Base-by-base conservation (phyloP, 2,329 filamentous ascomycete species). In the Venturia pyrina region DNA sequence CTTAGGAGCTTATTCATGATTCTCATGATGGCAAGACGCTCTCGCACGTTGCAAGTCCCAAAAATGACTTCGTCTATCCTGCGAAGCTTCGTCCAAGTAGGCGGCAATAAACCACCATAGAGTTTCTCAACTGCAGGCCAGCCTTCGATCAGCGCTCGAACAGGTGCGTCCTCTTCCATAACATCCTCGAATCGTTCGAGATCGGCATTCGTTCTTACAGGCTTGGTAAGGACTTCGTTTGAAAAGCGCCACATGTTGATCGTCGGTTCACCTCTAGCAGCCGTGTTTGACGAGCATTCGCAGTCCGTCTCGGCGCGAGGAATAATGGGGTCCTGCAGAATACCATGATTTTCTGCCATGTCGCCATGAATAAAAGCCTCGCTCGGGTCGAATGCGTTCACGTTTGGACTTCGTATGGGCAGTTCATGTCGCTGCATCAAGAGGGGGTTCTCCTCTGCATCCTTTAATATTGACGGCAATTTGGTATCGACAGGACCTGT, bases 161-260 rank as follows among this genome's bases (percentile, higher is more conserved):
- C 65, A n/a, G 65, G 65, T 32, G 37, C 48, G 37, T 66, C 65
- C 8, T 63, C 43, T 19, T 61, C 65, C 21, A 63, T 34, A 3
- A 60, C 24, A n/a, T 66, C 65, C 44, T 66, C 65, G 21, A 66
- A 32, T 28, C 57, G 64, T 46, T 34, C 34, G 11, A 65, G n/a
- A 19, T 41, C 32, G 40, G 21, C n/a, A 15, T 57, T 57, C 13
- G 28, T 34, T 19, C 19, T 32, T 32, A n/a, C 50, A 61, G 53
- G 53, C 41, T 46, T 24, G 15, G 53, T 50, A 21, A 65, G 40
- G 15, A 50, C 56, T 48, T 65, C 37, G n/a, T 62, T 65, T 1
- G 64, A 56, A 50, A 44, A 62, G 11, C 64, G 37, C 64, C 64
- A 65, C 37, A 61, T 61, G 21, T 65, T 62, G 37, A 65, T 62